Evolutionary conservation across 1,284 basidiomycete species (phyloP).

Genomic region (Papiliotrema nemorosa): DNA sequence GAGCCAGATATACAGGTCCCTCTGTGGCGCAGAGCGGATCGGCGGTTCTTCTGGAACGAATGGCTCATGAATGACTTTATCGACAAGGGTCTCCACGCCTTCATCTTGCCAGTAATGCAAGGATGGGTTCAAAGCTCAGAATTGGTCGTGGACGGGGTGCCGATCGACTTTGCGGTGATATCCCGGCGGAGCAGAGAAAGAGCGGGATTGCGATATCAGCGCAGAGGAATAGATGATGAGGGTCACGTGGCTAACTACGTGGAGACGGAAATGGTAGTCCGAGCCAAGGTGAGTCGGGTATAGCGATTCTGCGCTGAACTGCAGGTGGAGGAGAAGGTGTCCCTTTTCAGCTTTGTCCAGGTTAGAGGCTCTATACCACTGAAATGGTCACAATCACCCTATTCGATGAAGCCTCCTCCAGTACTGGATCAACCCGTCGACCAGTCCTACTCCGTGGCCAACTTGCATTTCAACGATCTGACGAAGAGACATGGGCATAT

Average conservation of each 20-base stretch:
- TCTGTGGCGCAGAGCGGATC: constrained; percentile 53
- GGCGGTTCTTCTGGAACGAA: constrained; percentile 57
- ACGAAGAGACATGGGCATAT: constrained; percentile 70
- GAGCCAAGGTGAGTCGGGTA: constrained; percentile 61
- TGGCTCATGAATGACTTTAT: constrained; percentile 44
- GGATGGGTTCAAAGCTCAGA: constrained; percentile 73
- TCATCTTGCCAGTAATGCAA: constrained; percentile 82
- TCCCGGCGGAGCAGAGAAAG: constrained; percentile 54
- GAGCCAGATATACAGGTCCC: constrained; percentile 53
- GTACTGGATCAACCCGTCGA: constrained; percentile 70
- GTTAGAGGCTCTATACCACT: constrained; percentile 86
- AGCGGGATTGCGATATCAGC: constrained; percentile 56
- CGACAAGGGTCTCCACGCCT: constrained; percentile 61
- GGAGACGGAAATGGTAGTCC: constrained; percentile 64
- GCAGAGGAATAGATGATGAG: constrained; percentile 54
- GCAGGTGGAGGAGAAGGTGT: constrained; percentile 58
- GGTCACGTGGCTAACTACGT: constrained; percentile 57
- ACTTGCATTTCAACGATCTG: constrained; percentile 70
- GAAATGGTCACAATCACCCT: constrained; percentile 71
- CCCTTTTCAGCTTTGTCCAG: constrained; percentile 83
- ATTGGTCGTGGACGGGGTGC: constrained; percentile 55
- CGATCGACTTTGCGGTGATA: constrained; percentile 52
- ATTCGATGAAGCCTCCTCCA: constrained; percentile 83
- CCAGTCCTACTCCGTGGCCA: constrained; percentile 68
- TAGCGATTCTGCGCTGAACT: constrained; percentile 5